Percentiles rank a stretch among this genome's conserved stretches.
Conservation (phyloP, 1,284 basidiomycete species). For the Neonothopanus nambi region DNA sequence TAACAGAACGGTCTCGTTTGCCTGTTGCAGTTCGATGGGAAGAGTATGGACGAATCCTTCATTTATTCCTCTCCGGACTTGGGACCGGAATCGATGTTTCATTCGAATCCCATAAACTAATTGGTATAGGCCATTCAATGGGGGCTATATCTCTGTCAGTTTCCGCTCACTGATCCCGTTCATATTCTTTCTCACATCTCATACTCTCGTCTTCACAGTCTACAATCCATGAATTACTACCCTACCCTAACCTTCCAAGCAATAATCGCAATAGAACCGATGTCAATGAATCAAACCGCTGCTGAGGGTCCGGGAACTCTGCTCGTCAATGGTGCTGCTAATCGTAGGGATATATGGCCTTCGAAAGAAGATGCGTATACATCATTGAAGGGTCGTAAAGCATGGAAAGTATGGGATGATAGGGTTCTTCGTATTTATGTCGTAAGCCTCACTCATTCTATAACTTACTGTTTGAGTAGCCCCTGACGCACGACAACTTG, state of each 20-base stretch:
- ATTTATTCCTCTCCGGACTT: slow-evolving; percentile 33
- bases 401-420: slow-evolving; percentile 51
- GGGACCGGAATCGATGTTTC: neutral
- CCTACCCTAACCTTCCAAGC: slow-evolving; percentile 38
- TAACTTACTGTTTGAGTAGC: neutral
- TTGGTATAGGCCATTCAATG: slow-evolving; percentile 43
- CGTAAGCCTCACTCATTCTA: slow-evolving; percentile 28
- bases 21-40: slow-evolving; percentile 31
- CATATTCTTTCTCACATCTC: neutral
- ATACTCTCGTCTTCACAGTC: slow-evolving; percentile 24
- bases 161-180: neutral
- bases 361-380: slow-evolving; percentile 47
- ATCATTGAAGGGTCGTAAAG: slow-evolving; percentile 34
- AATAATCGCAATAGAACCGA: slow-evolving; percentile 42
- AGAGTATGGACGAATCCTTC: slow-evolving; percentile 35
- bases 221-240: slow-evolving; percentile 39
- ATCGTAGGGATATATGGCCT: slow-evolving; percentile 51
- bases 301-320: slow-evolving; percentile 7
- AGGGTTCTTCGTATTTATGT: slow-evolving; percentile 45
- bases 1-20: neutral
- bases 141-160: slow-evolving; percentile 35
- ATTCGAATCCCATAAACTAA: slow-evolving; percentile 25
- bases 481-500: neutral
- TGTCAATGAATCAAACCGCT: slow-evolving; percentile 34
- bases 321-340: slow-evolving; percentile 34